Conservation (phyloP, 2,329 filamentous ascomycete species). For the Helotiales sp. region DNA sequence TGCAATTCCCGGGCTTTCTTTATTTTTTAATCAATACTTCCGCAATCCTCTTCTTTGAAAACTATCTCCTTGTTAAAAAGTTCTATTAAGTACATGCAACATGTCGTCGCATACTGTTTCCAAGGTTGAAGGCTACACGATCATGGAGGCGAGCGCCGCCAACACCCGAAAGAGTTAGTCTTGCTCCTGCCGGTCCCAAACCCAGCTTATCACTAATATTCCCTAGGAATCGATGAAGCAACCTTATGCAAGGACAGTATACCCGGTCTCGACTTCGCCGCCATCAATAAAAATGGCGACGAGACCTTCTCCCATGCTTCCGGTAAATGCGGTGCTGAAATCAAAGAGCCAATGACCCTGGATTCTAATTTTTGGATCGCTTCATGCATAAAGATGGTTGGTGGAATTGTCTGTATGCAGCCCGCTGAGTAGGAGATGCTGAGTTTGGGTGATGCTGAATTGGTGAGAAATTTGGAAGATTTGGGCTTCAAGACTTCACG, state of each 20-base stretch:
- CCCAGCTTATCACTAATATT: neutral
- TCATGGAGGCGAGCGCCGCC: neutral
- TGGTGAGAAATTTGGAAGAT: slow-evolving; percentile 56
- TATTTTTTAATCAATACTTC: neutral
- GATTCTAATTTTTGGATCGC: slow-evolving; percentile 67
- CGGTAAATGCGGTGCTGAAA: slow-evolving; percentile 52
- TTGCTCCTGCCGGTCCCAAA: neutral
- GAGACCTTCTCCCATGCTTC: slow-evolving; percentile 55
- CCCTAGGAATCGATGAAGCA: slow-evolving; percentile 22
- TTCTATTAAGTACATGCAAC: neutral
- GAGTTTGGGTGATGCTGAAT: slow-evolving; percentile 60
- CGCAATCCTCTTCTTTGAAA: neutral
- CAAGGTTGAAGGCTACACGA: neutral
- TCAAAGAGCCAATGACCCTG: slow-evolving; percentile 58
- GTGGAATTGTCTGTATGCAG: slow-evolving; percentile 56
- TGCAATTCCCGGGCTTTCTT: neutral
- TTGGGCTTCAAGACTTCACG: too few species aligned
- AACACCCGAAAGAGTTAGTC: slow-evolving; percentile 8
- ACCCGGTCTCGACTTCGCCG: slow-evolving; percentile 52
- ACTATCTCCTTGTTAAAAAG: neutral
- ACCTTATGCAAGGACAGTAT: slow-evolving; percentile 38
- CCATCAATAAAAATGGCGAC: slow-evolving; percentile 54
- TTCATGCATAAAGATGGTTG: slow-evolving; percentile 61
- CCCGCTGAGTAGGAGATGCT: slow-evolving; percentile 57
- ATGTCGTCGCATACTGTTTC: neutral